phyloP scores from a whole-genome alignment of 768 basidiomycete genomes.

The Pleurotus giganteus region DNA sequence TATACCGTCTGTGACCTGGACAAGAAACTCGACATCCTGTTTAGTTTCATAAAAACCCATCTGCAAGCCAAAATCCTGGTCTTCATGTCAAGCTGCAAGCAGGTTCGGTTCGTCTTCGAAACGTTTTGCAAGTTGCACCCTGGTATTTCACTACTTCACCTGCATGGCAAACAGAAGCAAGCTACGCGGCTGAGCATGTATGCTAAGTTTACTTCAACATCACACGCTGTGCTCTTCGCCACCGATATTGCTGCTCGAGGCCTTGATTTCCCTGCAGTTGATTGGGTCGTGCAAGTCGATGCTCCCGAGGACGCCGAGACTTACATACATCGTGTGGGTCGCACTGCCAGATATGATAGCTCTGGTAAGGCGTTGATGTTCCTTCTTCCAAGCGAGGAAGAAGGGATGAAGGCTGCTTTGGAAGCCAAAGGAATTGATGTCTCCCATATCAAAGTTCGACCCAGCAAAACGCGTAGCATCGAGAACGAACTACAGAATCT shows the following conservation, averaged over 20 bases:
- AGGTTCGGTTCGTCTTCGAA: constrained; percentile 95
- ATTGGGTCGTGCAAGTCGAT: constrained; percentile 96
- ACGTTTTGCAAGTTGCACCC: constrained; percentile 96
- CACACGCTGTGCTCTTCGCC: constrained; percentile 86
- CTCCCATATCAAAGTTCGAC: constrained; percentile 82
- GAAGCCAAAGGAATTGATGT: constrained; percentile 69
- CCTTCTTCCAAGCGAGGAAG: constrained; percentile 87
- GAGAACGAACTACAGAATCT: constrained; percentile 89
- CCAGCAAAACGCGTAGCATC: constrained; percentile 82
- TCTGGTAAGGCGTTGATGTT: constrained; percentile 84
- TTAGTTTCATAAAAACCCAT: constrained; percentile 94
- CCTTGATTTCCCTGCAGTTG: constrained; percentile 92
- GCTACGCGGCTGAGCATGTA: constrained; percentile 83
- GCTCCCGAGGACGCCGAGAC: constrained; percentile 97
- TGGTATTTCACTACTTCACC: constrained; percentile 85
- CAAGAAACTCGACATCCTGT: constrained; percentile 86
- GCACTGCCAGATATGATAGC: constrained; percentile 92
- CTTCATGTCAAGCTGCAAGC: constrained; percentile 93
- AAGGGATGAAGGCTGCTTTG: constrained; percentile 78
- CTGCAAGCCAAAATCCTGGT: constrained; percentile 89
- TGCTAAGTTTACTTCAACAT: constrained; percentile 75
- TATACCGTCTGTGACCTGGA: constrained; percentile 84
- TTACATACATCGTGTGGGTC: constrained; percentile 95
- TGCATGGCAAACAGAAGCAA: constrained; percentile 98
- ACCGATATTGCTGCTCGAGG: constrained; percentile 97